Percentiles rank a stretch among this genome's conserved stretches.
Conservation (phyloP, 768 basidiomycete genomes). For the Podaxis pistillaris region DNA sequence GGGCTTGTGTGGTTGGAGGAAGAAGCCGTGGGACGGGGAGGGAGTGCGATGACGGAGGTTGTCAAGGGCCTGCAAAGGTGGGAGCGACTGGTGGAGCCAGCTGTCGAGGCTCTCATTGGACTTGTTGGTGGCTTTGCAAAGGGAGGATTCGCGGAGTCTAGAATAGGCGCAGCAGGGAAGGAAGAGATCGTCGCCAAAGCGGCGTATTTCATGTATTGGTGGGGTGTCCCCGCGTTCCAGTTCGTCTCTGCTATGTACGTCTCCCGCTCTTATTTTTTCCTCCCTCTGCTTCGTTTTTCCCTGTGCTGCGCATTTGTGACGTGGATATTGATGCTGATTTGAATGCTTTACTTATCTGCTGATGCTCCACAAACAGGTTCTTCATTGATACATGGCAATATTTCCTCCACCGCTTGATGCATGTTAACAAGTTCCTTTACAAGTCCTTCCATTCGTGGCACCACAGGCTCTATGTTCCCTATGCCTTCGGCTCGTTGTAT, state of each 20-base stretch:
- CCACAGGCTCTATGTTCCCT: conserved; percentile 94
- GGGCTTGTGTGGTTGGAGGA: conserved; percentile 69
- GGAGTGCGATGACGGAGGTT: conserved; percentile 4
- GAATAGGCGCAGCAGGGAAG: not conserved
- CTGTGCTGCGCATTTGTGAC: not conserved
- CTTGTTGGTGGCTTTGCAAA: not conserved
- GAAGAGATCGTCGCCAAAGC: conserved; percentile 30
- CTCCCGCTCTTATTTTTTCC: not conserved
- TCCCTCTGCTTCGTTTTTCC: not conserved
- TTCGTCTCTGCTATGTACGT: conserved; percentile 82
- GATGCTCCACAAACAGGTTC: conserved; percentile 51
- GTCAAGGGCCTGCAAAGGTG: conserved; percentile 6
- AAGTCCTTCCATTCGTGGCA: conserved; percentile 91
- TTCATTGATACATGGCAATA: conserved; percentile 98
- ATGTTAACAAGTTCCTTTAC: conserved; percentile 88
- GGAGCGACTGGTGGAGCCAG: conserved; percentile 8
- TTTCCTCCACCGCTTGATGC: conserved; percentile 91
- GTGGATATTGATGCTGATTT: not conserved
- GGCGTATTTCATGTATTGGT: conserved; percentile 85
- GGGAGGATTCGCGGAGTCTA: not conserved
- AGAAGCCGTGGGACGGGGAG: conserved; percentile 19
- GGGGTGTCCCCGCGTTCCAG: conserved; percentile 77
- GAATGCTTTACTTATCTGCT: no score
- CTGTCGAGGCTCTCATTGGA: not conserved
- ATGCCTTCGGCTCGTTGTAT: conserved; percentile 95